A percentile compares a stretch with the other conserved stretches of the same genome.
Conservation (phyloP, 768 basidiomycete genomes). For the Infundibulicybe gibba region DNA sequence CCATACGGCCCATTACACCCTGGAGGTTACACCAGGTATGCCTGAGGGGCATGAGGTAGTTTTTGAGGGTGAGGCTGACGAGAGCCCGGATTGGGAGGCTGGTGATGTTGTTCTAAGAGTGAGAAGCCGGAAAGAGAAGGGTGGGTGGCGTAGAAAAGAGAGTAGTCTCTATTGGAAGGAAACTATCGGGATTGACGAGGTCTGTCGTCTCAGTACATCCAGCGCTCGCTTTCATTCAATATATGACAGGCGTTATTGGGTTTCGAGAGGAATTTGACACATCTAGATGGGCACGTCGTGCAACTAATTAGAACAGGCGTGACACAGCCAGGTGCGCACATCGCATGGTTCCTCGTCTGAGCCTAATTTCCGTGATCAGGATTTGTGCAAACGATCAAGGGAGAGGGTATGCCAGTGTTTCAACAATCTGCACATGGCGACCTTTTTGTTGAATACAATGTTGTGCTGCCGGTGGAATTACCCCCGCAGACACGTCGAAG, state of each 20-base stretch:
- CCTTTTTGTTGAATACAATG: slow-evolving; percentile 90
- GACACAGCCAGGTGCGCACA: slow-evolving; percentile 80
- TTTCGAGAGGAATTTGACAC: slow-evolving; percentile 89
- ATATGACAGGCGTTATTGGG: slow-evolving; percentile 81
- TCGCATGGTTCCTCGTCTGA: background rate
- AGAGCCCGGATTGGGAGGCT: slow-evolving; percentile 93
- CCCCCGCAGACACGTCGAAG: slow-evolving; percentile 66
- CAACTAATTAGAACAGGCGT: slow-evolving; percentile 69
- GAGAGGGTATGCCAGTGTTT: slow-evolving; percentile 86
- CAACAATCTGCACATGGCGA: slow-evolving; percentile 66
- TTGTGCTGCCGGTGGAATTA: slow-evolving; percentile 80
- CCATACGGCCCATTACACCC: slow-evolving; percentile 75
- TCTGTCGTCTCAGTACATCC: slow-evolving; percentile 25
- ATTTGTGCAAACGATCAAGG: slow-evolving; percentile 80
- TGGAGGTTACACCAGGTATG: slow-evolving; percentile 84
- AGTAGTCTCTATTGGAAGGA: slow-evolving; percentile 89
- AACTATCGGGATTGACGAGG: slow-evolving; percentile 89
- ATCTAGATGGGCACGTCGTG: slow-evolving; percentile 85
- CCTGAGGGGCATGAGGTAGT: slow-evolving; percentile 92
- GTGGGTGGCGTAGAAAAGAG: slow-evolving; percentile 88
- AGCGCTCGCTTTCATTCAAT: background rate
- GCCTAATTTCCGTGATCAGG: slow-evolving; percentile 36
- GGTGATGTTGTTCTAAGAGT: slow-evolving; percentile 91
- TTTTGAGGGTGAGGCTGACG: slow-evolving; percentile 96
- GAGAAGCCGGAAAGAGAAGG: slow-evolving; percentile 70